Conservation (phyloP, 495 filamentous ascomycete species). For the Amniculicola lignicola region DNA sequence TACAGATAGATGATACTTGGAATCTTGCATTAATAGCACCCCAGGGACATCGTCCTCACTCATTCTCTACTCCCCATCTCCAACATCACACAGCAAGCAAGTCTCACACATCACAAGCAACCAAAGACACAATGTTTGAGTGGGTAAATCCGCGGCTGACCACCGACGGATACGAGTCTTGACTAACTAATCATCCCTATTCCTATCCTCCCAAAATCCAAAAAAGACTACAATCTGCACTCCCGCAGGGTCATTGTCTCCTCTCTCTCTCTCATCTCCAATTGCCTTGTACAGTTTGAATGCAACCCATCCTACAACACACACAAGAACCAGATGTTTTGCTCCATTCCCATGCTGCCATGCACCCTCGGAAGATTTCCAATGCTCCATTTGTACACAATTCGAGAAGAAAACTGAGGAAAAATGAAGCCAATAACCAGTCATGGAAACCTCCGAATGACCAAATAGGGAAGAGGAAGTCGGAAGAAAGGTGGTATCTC, state of each 20-base stretch:
- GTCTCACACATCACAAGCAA: not conserved
- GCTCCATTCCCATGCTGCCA: not conserved
- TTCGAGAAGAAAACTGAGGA: not conserved
- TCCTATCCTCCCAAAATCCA: not conserved
- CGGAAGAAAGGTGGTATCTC: conserved; percentile 34
- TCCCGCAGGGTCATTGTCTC: too few relatives aligned
- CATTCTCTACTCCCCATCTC: too few relatives aligned
- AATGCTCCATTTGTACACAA: conserved; percentile 26
- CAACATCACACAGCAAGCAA: not conserved
- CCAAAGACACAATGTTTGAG: conserved; percentile 11
- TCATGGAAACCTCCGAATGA: too few relatives aligned
- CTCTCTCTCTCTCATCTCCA: conserved; percentile 1
- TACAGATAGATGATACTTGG: too few relatives aligned
- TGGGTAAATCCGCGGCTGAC: conserved; percentile 34
- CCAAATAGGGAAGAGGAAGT: not conserved
- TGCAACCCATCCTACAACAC: too few relatives aligned
- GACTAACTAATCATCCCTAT: conserved; percentile 30
- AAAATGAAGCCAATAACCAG: too few relatives aligned
- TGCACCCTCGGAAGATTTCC: conserved; percentile 14
- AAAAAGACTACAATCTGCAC: not conserved
- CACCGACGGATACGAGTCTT: conserved; percentile 35
- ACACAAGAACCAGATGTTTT: too few relatives aligned
- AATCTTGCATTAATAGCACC: too few relatives aligned
- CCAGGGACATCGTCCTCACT: too few relatives aligned
- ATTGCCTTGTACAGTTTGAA: conserved; percentile 25